phyloP scores from a whole-genome alignment of 2,329 filamentous ascomycete genomes.

The Aureobasidium sp. region DNA sequence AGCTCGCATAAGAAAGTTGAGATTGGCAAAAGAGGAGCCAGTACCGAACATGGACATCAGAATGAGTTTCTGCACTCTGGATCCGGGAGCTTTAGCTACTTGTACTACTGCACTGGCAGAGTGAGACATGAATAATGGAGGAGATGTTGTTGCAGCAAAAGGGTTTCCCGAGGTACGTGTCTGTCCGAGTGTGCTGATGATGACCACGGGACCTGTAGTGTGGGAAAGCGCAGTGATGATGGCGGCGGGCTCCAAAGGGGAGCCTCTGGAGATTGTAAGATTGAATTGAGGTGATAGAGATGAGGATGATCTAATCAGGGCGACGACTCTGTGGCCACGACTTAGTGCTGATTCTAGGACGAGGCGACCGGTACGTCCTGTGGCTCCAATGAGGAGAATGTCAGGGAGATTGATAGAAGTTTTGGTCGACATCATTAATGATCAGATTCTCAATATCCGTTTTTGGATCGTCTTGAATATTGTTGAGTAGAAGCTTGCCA shows the following conservation, averaged over 20 bases:
- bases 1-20: conserved; percentile 37
- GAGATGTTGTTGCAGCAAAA: conserved; percentile 39
- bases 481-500: too few relatives aligned
- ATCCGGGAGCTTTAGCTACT: conserved; percentile 31
- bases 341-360: conserved; percentile 36
- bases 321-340: conserved; percentile 38
- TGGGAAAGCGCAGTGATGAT: conserved; percentile 27
- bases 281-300: conserved; percentile 25
- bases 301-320: conserved; percentile 35
- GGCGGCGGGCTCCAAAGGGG: background rate
- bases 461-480: background rate
- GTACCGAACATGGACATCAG: conserved; percentile 46
- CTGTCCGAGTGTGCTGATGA: conserved; percentile 11
- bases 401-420: background rate
- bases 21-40: conserved; percentile 37
- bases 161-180: conserved; percentile 36
- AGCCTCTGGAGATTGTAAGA: conserved; percentile 28
- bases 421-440: background rate
- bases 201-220: conserved; percentile 24
- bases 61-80: conserved; percentile 36
- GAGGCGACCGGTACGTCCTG: conserved; percentile 40
- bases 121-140: conserved; percentile 40
- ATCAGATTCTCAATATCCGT: background rate
- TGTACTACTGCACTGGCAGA: conserved; percentile 33
- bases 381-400: conserved; percentile 41